These are phyloP conservation scores for Nakazawaea molendinolei DNA, from an alignment of 805 yeast genomes.

Conservation along the genomic window DNA sequence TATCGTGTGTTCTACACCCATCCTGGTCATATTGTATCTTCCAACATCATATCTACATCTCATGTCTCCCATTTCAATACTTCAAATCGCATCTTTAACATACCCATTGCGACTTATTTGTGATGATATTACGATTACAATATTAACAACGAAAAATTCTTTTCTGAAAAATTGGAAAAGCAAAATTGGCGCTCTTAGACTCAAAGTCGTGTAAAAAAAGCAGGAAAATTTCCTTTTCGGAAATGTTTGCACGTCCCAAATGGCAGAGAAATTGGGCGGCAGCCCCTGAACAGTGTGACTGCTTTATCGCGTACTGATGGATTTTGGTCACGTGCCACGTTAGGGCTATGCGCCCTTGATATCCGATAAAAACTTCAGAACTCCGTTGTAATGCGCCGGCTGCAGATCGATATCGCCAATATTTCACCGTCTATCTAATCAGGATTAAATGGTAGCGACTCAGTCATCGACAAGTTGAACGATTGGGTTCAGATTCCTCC, in stretches of 20 bases:
- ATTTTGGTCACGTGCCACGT: too few species aligned
- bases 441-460: neutral
- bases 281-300: neutral
- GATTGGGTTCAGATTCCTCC: neutral
- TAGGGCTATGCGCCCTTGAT: neutral
- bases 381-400: slow-evolving; percentile 7
- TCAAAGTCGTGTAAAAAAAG: too few species aligned
- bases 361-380: neutral
- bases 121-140: neutral
- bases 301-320: too few species aligned
- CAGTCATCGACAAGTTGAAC: neutral
- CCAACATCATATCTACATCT: too few species aligned
- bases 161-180: neutral
- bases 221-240: too few species aligned
- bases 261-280: neutral
- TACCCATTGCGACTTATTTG: slow-evolving; percentile 13
- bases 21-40: too few species aligned
- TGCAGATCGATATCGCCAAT: neutral
- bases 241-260: neutral
- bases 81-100: too few species aligned
- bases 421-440: slow-evolving; percentile 8
- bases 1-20: too few species aligned
- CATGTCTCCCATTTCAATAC: too few species aligned
- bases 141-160: neutral
- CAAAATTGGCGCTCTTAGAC: neutral